These are phyloP conservation scores for Fomitopsis palustris DNA, from an alignment of 1,284 basidiomycete genomes.

Conservation along the genomic window DNA sequence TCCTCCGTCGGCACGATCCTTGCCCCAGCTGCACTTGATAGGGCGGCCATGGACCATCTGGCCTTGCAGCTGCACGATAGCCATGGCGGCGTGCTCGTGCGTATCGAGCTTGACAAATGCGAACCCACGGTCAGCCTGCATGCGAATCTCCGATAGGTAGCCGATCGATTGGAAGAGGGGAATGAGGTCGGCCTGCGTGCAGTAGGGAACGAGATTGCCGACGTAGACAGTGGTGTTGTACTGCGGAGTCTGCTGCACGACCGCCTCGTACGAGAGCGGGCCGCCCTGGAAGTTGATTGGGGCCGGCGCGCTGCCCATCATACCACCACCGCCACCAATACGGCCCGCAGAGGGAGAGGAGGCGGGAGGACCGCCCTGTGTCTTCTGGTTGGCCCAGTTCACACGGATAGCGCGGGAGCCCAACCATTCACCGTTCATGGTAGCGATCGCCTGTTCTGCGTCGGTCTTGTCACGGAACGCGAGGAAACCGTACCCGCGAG, in stretches of 20 bases:
- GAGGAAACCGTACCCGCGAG: conserved; percentile 90
- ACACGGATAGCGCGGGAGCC: conserved; percentile 96
- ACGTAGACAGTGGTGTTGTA: conserved; percentile 97
- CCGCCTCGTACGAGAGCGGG: conserved; percentile 83
- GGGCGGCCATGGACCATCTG: conserved; percentile 94
- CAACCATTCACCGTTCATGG: conserved; percentile 99
- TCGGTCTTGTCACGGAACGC: conserved; percentile 96
- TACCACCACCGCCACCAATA: conserved; percentile 41
- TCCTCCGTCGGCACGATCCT: conserved; percentile 80
- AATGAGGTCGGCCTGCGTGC: conserved; percentile 92
- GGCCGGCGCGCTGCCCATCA: conserved; percentile 67
- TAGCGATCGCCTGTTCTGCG: conserved; percentile 95
- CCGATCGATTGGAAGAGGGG: conserved; percentile 97
- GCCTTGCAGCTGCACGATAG: conserved; percentile 93
- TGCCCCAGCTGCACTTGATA: conserved; percentile 98
- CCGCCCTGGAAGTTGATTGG: conserved; percentile 84
- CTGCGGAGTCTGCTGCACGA: conserved; percentile 85
- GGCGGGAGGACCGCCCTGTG: conserved; percentile 54
- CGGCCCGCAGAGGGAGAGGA: conserved; percentile 24
- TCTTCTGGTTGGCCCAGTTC: conserved; percentile 99
- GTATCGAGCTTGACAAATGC: conserved; percentile 98
- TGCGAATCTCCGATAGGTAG: conserved; percentile 95
- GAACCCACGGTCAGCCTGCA: conserved; percentile 97
- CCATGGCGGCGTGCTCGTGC: conserved; percentile 96
- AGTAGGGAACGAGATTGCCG: conserved; percentile 95